Base-by-base conservation (phyloP, 352 stramenopile genomes). In the Blastocystis sp. region DNA sequence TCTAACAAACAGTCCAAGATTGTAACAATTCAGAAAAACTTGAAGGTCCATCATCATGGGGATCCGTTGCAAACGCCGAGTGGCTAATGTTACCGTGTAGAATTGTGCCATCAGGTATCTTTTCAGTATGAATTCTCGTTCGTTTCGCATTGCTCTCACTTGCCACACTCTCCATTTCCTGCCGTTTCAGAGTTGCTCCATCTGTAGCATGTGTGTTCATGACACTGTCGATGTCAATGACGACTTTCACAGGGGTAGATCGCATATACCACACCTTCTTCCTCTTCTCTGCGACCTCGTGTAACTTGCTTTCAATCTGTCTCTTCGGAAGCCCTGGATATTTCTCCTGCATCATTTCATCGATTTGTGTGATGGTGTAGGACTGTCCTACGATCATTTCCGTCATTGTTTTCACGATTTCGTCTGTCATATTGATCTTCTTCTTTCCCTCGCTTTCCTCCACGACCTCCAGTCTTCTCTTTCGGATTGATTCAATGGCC, bases 261-360 rank as follows among this genome's bases (percentile, higher is more conserved):
- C 73, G 45, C 4, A 85, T 24, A n/a, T 69, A 34, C 73, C 73
- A 85, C 34, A 85, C 45, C 20, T 39, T 24, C 8, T 85, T 47
- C 56, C 68, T 85, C 53, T 85, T 85, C 73, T 85, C 73, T 8
- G 73, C 73, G 53, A 85, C 53, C 45, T 85, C 73, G 47, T 85
- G 73, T 26, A 85, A 39, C 30, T 85, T 85, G 4, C 13, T 30
- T 45, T 85, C 73, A 30, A 85, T 85, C 50, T 85, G 73, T 68
- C 73, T 50, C 45, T 85, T 85, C 7, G 73, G 73, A n/a, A 85
- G 73, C 45, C 73, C 73, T 9, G 73, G 73, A 62, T 54, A 85
- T 65, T 41, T 26, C 30, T 85, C 53, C 56, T 85, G 73, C 73
- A 85, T 85, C 50, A 34, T 68, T 3, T 85, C 73, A 11, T 68